Evolutionary conservation across 495 filamentous ascomycete species (phyloP).

Genomic region (Tuber aestivum): DNA sequence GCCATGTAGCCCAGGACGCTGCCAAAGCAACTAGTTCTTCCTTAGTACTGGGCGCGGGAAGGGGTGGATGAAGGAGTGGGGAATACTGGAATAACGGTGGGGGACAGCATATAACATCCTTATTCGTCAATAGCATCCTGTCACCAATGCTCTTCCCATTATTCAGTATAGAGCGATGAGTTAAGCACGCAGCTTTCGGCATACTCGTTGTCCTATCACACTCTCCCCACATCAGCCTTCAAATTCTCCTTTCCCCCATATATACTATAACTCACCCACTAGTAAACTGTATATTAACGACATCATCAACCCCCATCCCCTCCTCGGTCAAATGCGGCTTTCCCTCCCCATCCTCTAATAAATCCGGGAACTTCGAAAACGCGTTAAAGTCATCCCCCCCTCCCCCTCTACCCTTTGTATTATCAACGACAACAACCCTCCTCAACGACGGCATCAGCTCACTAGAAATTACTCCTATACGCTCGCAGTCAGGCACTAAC

Average conservation of each 20-base stretch:
- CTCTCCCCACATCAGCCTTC: constrained; percentile 3
- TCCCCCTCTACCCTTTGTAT: constrained; percentile 59
- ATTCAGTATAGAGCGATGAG: constrained; percentile 79
- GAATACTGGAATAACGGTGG: constrained; percentile 72
- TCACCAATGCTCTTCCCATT: constrained; percentile 77
- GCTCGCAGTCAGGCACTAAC: constrained; percentile 57
- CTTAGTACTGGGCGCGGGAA: neutral
- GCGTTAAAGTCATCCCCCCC: constrained; percentile 48
- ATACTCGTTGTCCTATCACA: constrained; percentile 63
- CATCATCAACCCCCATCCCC: constrained; percentile 59
- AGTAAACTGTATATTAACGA: constrained; percentile 95
- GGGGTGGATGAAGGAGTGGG: neutral
- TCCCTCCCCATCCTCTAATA: constrained; percentile 49
- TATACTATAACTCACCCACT: constrained; percentile 49
- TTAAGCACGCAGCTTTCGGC: constrained; percentile 89
- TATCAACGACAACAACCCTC: constrained; percentile 72
- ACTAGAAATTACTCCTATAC: constrained; percentile 43
- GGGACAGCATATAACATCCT: constrained; percentile 75
- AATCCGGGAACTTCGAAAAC: constrained; percentile 53
- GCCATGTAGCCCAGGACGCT: constrained; percentile 90
- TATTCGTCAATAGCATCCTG: constrained; percentile 67
- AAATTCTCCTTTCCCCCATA: neutral
- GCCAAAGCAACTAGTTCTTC: constrained; percentile 63
- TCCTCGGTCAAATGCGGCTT: constrained; percentile 17
- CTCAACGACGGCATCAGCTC: constrained; percentile 62